These are phyloP conservation scores for Fraxinus sp. DNA, from an alignment of 305 asterid genomes.

Conservation along the genomic window DNA sequence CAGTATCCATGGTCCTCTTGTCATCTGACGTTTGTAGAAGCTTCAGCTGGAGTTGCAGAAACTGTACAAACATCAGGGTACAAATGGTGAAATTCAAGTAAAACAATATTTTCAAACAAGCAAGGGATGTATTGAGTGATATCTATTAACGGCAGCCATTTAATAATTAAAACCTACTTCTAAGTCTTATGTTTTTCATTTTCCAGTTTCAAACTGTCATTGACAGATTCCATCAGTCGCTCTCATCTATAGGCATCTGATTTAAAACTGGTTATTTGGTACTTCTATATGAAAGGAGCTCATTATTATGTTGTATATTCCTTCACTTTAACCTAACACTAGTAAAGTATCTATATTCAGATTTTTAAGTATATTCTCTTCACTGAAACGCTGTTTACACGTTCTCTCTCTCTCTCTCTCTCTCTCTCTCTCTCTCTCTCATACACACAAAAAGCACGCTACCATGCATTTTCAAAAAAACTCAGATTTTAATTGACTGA, in stretches of 20 bases:
- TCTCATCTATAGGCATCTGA: background rate
- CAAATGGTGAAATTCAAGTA: background rate
- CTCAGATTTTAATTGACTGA: background rate
- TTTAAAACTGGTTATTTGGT: background rate
- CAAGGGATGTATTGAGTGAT: background rate
- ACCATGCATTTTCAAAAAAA: background rate
- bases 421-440: background rate
- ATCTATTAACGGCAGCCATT: background rate
- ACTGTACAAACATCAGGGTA: slow-evolving; percentile 33
- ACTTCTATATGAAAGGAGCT: background rate
- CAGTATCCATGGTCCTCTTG: slow-evolving; percentile 35
- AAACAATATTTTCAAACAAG: background rate
- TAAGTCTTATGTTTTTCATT: background rate
- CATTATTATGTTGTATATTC: background rate
- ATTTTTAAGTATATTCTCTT: background rate
- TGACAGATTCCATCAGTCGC: background rate
- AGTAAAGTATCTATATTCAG: background rate
- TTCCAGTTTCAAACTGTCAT: background rate
- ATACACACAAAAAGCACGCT: background rate
- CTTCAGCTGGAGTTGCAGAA: slow-evolving; percentile 61
- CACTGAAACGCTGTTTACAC: background rate
- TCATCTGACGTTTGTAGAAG: slow-evolving; percentile 37
- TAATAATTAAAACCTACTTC: background rate
- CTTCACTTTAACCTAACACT: background rate
- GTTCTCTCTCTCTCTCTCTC: background rate